These are phyloP conservation scores for Pezicula rhizophila DNA, from an alignment of 2,329 filamentous ascomycete species.

Conservation along the genomic window DNA sequence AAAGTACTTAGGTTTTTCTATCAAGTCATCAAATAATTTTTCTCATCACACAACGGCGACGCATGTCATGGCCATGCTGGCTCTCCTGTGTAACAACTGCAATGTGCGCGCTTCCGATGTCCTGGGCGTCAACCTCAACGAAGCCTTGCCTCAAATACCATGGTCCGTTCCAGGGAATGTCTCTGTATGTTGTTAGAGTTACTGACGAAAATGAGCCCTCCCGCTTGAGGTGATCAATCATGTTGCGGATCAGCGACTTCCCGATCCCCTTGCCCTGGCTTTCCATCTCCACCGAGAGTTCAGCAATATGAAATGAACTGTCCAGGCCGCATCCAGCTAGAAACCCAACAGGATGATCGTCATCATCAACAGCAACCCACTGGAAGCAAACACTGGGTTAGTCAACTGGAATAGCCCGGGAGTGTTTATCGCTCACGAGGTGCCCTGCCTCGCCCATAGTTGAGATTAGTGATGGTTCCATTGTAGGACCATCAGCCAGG, in stretches of 20 bases:
- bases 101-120: slow-evolving; percentile 18
- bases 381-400: too few relatives aligned
- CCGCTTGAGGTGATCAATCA: slow-evolving; percentile 19
- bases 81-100: slow-evolving; percentile 20
- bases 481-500: slow-evolving; percentile 16
- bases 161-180: slow-evolving; percentile 24
- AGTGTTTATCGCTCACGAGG: slow-evolving; percentile 6
- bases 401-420: too few relatives aligned
- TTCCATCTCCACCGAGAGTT: slow-evolving; percentile 22
- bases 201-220: slow-evolving; percentile 20
- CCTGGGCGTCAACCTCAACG: slow-evolving; percentile 16
- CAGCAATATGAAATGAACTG: slow-evolving; percentile 25
- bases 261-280: slow-evolving; percentile 26
- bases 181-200: slow-evolving; percentile 23
- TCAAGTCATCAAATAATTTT: neutral
- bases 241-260: slow-evolving; percentile 20
- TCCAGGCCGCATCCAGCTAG: slow-evolving; percentile 20
- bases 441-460: slow-evolving; percentile 18
- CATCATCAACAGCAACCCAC: slow-evolving; percentile 22
- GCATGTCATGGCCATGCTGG: slow-evolving; percentile 18
- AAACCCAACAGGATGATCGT: slow-evolving; percentile 25
- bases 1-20: too few relatives aligned
- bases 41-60: slow-evolving; percentile 21
- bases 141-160: slow-evolving; percentile 25
- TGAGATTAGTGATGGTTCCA: slow-evolving; percentile 15